Percentiles rank a stretch among this genome's conserved stretches.
These are phyloP conservation scores for Aureobasidium subglaciale DNA, from an alignment of 2,329 filamentous ascomycete species.

Conservation along the genomic window DNA sequence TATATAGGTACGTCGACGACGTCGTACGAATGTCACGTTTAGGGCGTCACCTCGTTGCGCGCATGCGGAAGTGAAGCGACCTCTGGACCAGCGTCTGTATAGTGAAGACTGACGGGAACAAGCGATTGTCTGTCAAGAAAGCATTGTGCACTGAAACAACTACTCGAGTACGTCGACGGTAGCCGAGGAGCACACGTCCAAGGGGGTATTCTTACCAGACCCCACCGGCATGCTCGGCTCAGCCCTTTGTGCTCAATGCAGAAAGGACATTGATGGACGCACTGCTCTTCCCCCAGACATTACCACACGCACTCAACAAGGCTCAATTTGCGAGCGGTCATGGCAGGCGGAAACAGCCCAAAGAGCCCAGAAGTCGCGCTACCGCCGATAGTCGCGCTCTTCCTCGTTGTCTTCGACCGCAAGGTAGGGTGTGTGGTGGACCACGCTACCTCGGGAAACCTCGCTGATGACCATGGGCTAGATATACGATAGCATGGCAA, in stretches of 20 bases:
- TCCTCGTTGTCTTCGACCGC: constrained; percentile 31
- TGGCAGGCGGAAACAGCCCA: background rate
- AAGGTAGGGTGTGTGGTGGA: constrained; percentile 29
- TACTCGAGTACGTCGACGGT: too few species aligned
- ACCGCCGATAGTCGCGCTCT: constrained; percentile 29
- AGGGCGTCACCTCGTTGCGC: too few species aligned
- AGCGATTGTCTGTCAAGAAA: too few species aligned
- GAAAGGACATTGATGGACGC: constrained; percentile 9
- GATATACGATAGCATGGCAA: constrained; percentile 83
- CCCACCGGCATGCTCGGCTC: background rate
- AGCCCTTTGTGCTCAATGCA: background rate
- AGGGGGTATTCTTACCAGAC: background rate
- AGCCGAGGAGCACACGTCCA: too few species aligned
- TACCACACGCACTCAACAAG: background rate
- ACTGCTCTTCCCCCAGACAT: background rate
- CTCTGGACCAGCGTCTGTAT: too few species aligned
- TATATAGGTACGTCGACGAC: background rate
- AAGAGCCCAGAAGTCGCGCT: constrained; percentile 11
- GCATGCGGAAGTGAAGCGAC: too few species aligned
- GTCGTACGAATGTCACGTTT: background rate
- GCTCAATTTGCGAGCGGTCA: background rate
- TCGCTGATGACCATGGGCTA: constrained; percentile 26
- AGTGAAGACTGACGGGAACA: too few species aligned
- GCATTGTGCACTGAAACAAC: too few species aligned
- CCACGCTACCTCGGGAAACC: background rate